Conservation (phyloP, 2,329 filamentous ascomycete species). For the Arthroderma uncinatum region DNA sequence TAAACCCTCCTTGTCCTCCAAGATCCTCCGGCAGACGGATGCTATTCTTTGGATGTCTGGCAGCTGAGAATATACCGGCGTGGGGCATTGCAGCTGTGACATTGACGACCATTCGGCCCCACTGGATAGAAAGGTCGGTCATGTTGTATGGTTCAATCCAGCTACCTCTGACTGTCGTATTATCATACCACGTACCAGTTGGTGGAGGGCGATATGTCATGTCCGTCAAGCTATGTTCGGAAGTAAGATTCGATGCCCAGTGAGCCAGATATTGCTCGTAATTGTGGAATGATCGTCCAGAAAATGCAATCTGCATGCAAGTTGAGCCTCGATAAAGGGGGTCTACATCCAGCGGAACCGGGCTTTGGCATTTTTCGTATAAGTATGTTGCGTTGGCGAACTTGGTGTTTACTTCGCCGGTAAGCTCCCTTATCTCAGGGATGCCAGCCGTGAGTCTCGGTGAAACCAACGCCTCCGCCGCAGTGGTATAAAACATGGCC, state of each 20-base stretch:
- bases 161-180: slow-evolving; percentile 56
- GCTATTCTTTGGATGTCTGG: slow-evolving; percentile 48
- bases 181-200: slow-evolving; percentile 56
- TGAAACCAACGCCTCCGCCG: slow-evolving; percentile 62
- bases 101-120: slow-evolving; percentile 57
- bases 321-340: slow-evolving; percentile 36
- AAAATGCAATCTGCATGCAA: slow-evolving; percentile 59
- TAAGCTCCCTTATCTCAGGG: slow-evolving; percentile 41
- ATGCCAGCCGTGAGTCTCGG: slow-evolving; percentile 55
- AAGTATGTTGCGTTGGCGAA: slow-evolving; percentile 56
- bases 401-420: slow-evolving; percentile 47
- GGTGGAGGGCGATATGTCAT: slow-evolving; percentile 46
- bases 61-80: slow-evolving; percentile 54
- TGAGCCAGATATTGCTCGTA: slow-evolving; percentile 49
- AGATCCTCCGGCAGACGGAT: slow-evolving; percentile 60
- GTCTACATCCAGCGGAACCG: slow-evolving; percentile 41
- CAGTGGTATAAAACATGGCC: slow-evolving; percentile 64
- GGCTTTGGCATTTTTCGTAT: slow-evolving; percentile 47
- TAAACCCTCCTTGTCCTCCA: slow-evolving; percentile 57
- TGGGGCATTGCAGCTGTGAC: slow-evolving; percentile 70
- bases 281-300: slow-evolving; percentile 58
- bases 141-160: slow-evolving; percentile 54
- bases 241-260: slow-evolving; percentile 43
- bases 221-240: slow-evolving; percentile 34
- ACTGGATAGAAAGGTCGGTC: slow-evolving; percentile 37